phyloP scores from a whole-genome alignment of 345 rosid species.

The Gossypium herbaceum region DNA sequence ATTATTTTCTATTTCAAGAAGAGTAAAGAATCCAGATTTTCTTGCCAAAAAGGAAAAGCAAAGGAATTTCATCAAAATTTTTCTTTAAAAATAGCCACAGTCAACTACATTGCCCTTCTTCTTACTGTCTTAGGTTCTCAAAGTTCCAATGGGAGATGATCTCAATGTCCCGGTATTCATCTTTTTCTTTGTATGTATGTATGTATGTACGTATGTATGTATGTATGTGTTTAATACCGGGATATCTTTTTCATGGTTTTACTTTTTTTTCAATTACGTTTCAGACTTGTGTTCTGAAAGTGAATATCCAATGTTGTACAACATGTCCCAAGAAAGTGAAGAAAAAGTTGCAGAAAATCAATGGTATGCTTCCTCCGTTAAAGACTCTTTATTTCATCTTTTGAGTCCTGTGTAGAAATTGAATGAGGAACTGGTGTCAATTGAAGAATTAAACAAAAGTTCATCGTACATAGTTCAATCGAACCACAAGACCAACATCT shows the following conservation, averaged over 20 bases:
- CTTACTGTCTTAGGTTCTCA: not conserved
- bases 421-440: too few relatives aligned
- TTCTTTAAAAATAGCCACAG: too few relatives aligned
- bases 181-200: not conserved
- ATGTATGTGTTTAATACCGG: not conserved
- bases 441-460: too few relatives aligned
- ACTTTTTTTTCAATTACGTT: not conserved
- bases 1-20: not conserved
- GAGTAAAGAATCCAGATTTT: not conserved
- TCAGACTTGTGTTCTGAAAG: conserved; percentile 22
- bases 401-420: too few relatives aligned
- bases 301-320: conserved; percentile 9
- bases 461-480: too few relatives aligned
- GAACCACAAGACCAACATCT: not conserved
- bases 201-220: not conserved
- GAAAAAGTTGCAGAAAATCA: conserved; percentile 22
- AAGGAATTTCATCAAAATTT: too few relatives aligned
- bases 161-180: conserved; percentile 1
- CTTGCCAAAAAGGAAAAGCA: not conserved
- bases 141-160: conserved; percentile 6
- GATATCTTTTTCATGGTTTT: not conserved
- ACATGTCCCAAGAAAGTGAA: conserved; percentile 20
- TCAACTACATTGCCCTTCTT: too few relatives aligned
- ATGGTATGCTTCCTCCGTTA: conserved; percentile 11
- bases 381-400: not conserved